Percentiles rank a stretch among this genome's conserved stretches.
Evolutionary conservation across 2,329 filamentous ascomycete species (phyloP).

Genomic region (Triangularia setosa): DNA sequence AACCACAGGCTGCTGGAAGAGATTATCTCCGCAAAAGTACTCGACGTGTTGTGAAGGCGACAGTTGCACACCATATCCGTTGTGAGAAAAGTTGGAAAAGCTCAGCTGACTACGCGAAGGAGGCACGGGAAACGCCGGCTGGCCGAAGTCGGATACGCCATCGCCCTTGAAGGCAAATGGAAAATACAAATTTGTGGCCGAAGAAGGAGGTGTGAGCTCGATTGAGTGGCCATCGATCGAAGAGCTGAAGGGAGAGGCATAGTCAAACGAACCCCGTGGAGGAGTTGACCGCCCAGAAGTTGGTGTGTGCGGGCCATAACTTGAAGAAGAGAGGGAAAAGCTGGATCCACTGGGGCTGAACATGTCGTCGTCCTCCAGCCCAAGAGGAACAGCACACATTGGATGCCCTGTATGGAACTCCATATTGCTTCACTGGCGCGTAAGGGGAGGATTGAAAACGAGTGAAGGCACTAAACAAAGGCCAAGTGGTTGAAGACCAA

Average conservation of each 20-base stretch:
- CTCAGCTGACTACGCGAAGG: constrained; percentile 16
- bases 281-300: constrained; percentile 34
- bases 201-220: constrained; percentile 32
- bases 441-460: not conserved
- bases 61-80: constrained; percentile 9
- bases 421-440: constrained; percentile 16
- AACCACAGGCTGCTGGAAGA: constrained; percentile 7
- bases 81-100: constrained; percentile 3
- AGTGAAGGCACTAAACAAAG: constrained; percentile 4
- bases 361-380: constrained; percentile 29
- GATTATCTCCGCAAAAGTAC: constrained; percentile 13
- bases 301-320: constrained; percentile 32
- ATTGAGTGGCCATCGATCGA: constrained; percentile 27
- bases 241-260: constrained; percentile 28
- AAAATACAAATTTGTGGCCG: constrained; percentile 30
- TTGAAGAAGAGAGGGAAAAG: constrained; percentile 31
- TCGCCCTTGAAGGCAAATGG: constrained; percentile 21
- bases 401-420: constrained; percentile 14
- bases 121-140: constrained; percentile 16
- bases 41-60: constrained; percentile 19
- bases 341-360: constrained; percentile 22
- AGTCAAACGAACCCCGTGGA: constrained; percentile 18
- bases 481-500: constrained; percentile 2
- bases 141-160: constrained; percentile 9
- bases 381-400: constrained; percentile 29